Base-by-base conservation (phyloP, 2,329 filamentous ascomycete genomes). In the Phoma sp. region DNA sequence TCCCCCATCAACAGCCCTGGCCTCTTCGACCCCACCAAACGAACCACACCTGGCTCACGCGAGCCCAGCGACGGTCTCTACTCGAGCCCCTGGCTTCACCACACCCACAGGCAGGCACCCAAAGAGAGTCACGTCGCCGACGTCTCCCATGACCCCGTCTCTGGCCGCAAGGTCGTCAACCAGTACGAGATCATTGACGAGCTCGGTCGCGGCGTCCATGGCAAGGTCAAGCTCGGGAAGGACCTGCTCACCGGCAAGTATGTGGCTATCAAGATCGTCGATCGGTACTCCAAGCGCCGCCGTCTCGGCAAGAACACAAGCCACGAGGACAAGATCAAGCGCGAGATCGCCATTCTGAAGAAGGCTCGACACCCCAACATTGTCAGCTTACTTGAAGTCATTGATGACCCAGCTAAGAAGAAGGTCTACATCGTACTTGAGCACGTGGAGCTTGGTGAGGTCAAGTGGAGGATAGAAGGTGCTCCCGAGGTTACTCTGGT, bases 401-500 rank as follows among this genome's bases (percentile, higher is more conserved):
- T 99, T 68, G 95, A 99, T 73, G 95, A 99, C 73, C 94, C 94
- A 1, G 91, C 92, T 68, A 86, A 92, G 55, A 95, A 96, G 79
- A 99, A 99, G 78, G 96, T 99, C 59, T 99, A 99, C 78, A 94
- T 99, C 78, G 91, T 98, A 19, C 84, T 99, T 38, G 95, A 99
- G 75, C 94, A 94, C 75, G 93, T 97, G 52, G 92, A 97, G 73
- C 84, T 94, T 36, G 94, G 95, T 46, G 95, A 99, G 77, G 91
- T 99, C 53, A 85, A 92, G 43, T 99, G 95, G 95, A 87, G 95
- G 50, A 94, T 90, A 73, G 92, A 93, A 77, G 94, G 92, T 6
- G 82, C 92, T 6, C 89, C 88, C 51, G 90, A 92, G 68, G 90
- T 98, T 61, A 91, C 91, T 65, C 81, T 87, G 29, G 88, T 92